These are phyloP conservation scores for Sporormia fimetaria DNA, from an alignment of 495 filamentous ascomycete species.

Conservation along the genomic window DNA sequence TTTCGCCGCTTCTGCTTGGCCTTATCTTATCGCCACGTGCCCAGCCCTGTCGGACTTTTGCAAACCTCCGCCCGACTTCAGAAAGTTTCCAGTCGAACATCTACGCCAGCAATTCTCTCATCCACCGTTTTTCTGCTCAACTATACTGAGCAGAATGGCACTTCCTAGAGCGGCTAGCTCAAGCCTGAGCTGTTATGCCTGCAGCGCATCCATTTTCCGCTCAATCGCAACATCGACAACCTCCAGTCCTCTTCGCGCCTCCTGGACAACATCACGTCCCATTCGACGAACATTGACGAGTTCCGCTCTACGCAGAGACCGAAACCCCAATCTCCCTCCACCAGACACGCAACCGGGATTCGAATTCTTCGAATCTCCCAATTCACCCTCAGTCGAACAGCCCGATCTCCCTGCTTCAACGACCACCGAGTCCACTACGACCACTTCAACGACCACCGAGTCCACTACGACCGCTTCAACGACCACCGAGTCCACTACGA, in stretches of 20 bases:
- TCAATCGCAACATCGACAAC: background rate
- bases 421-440: too few species aligned
- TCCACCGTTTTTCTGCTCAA: background rate
- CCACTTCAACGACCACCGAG: too few species aligned
- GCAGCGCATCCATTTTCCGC: slow-evolving; percentile 1
- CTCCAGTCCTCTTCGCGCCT: background rate
- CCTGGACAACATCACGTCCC: slow-evolving; percentile 1
- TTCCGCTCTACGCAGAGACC: too few species aligned
- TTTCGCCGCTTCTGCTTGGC: slow-evolving; percentile 3
- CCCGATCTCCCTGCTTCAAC: too few species aligned
- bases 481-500: too few species aligned
- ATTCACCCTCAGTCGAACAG: too few species aligned
- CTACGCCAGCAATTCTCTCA: background rate
- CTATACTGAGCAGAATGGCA: slow-evolving; percentile 4
- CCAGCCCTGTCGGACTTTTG: background rate
- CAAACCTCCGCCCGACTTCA: too few species aligned
- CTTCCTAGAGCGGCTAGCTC: background rate
- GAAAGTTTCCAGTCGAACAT: background rate
- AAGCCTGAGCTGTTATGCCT: slow-evolving; percentile 2
- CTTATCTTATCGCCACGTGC: slow-evolving; percentile 19
- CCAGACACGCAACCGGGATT: too few species aligned
- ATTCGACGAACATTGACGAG: background rate
- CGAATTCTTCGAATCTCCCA: too few species aligned
- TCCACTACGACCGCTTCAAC: too few species aligned
- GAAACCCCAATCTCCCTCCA: too few species aligned